phyloP scores from a whole-genome alignment of 768 basidiomycete species.

The Tremella yokohamensis region DNA sequence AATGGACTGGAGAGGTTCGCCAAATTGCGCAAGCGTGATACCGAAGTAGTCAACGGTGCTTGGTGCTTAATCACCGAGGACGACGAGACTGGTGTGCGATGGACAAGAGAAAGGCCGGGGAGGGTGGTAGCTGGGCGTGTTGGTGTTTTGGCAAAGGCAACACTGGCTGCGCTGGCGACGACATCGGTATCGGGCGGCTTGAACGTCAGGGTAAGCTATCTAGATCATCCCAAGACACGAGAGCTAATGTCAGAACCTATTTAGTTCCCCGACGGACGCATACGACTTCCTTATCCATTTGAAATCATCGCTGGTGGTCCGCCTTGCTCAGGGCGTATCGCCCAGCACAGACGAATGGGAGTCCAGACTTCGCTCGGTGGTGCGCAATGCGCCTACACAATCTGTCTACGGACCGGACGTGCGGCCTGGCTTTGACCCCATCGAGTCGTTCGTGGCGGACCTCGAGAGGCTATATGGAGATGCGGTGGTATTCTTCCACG shows the following conservation, averaged over 20 bases:
- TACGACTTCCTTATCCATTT: conserved; percentile 83
- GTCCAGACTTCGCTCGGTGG: conserved; percentile 27
- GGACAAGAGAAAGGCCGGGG: conserved; percentile 67
- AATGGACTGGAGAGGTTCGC: conserved; percentile 50
- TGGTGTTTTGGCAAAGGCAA: conserved; percentile 69
- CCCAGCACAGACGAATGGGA: conserved; percentile 56
- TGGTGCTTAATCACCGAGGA: conserved; percentile 78
- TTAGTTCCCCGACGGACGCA: conserved; percentile 74
- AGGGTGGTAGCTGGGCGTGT: conserved; percentile 70
- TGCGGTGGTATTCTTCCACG: conserved; percentile 77
- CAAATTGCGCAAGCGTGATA: conserved; percentile 46
- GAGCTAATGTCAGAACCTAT: conserved; percentile 62
- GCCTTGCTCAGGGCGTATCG: conserved; percentile 69
- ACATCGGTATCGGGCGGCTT: conserved; percentile 57
- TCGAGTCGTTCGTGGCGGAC: conserved; percentile 57
- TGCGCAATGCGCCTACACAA: conserved; percentile 13
- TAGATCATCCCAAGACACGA: conserved; percentile 60
- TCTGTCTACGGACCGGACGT: conserved; percentile 23
- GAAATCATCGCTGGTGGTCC: conserved; percentile 62
- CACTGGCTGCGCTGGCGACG: conserved; percentile 60
- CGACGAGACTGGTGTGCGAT: conserved; percentile 69
- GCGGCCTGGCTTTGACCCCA: conserved; percentile 77
- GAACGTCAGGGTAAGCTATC: conserved; percentile 60
- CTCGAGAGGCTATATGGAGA: conserved; percentile 68
- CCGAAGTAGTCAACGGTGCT: conserved; percentile 55